Evolutionary conservation across 2,329 filamentous ascomycete species (phyloP), one percentile per base, ranked within the genome.

Genomic region (Ceratocystis cubensis): DNA sequence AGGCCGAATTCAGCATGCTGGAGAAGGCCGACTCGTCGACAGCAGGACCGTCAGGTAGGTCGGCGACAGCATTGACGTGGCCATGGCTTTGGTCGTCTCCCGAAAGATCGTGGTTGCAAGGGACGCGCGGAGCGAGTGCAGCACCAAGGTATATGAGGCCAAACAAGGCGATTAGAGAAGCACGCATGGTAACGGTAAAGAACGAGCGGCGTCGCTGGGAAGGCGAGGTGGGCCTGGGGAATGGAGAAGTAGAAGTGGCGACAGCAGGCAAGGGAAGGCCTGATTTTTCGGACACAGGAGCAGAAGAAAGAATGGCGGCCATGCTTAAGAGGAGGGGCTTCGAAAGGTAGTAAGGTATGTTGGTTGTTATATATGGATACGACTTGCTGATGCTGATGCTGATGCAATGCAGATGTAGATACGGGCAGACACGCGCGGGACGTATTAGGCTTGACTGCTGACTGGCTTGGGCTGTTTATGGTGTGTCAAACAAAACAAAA

Each of bases 1-100:
- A 82, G 66, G 86, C 76, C 28, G 78, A 78, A 69, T 81, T 77
- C 66, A 87, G 75, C 65, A 85, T 65, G 53, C 67, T 61, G 66
- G 69, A 61, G 10, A 69, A 48, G 44, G 61, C 50, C 30, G 61
- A 62, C 28, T 64, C 66, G 33, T 63, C 65, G 10, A 30, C 41
- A 13, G 53, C 66, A 20, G 66, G 61, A 6, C 62, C 48, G 15
- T 53, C 37, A 5, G 62, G 45, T 28, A 33, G 56, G n/a, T 61
- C 45, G 63, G 66, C 22, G 28, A 25, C 46, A 25, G 25, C 50
- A 8, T 61, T 20, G n/a, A 28, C 63, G 17, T 61, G 37, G 13
- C n/a, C 45, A 10, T 59, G 50, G 13, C 28, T 1, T 41, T 41
- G 37, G 3, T 41, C 37, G 13, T 41, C 37, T 41, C 37, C 33